Evolutionary conservation across 257 asterid genomes (phyloP).

Genomic region (Galeopsis tetrahit): DNA sequence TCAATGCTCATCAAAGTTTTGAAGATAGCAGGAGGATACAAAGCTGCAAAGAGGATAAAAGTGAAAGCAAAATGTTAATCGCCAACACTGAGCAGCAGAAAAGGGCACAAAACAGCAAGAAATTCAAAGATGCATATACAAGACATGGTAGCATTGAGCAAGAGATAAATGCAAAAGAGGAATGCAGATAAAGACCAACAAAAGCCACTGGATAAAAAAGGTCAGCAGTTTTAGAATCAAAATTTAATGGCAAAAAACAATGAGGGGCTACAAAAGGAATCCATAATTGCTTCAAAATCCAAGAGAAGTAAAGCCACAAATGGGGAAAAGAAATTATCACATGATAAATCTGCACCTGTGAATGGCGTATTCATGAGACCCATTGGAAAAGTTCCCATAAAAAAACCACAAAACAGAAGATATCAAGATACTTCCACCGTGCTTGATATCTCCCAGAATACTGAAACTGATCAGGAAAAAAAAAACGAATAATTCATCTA

Average conservation of each 20-base stretch:
- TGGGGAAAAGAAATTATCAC: conserved; percentile 47
- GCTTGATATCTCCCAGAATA: conserved; percentile 26
- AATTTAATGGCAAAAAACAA: conserved; percentile 42
- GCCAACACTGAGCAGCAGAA: conserved; percentile 35
- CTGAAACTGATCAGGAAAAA: conserved; percentile 26
- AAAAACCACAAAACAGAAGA: conserved; percentile 33
- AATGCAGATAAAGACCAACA: conserved; percentile 36
- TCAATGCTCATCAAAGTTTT: conserved; percentile 33
- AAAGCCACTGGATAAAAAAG: conserved; percentile 44
- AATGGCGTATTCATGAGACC: conserved; percentile 39
- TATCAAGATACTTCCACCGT: conserved; percentile 30
- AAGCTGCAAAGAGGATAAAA: conserved; percentile 12
- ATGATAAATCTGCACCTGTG: conserved; percentile 37
- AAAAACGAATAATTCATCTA: conserved; percentile 38
- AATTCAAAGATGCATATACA: conserved; percentile 38
- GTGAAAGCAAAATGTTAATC: conserved; percentile 30
- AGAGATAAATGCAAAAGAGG: conserved; percentile 39
- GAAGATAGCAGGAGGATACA: conserved; percentile 46
- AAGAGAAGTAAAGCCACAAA: conserved; percentile 40
- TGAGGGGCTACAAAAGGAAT: conserved; percentile 47
- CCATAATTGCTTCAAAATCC: conserved; percentile 43
- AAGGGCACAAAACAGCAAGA: conserved; percentile 37
- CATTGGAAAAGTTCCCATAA: conserved; percentile 38
- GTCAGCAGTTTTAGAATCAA: conserved; percentile 48
- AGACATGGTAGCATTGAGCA: conserved; percentile 36